Percentiles rank a stretch among this genome's conserved stretches.
phyloP scores from a whole-genome alignment of 73 alveolate species.

The Stentor roeselii region DNA sequence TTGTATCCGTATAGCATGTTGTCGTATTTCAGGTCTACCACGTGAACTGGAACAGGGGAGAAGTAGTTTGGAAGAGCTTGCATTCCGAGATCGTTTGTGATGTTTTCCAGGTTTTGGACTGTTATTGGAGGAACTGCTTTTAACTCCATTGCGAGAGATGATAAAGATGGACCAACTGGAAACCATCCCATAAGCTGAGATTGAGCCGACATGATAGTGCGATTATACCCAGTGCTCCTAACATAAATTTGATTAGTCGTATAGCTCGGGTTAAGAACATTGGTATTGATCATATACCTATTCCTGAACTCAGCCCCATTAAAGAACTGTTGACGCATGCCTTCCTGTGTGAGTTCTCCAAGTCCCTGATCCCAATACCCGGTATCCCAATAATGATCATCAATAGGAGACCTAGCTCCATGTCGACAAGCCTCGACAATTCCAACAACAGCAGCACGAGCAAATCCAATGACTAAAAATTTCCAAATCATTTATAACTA shows the following conservation, averaged over 20 bases:
- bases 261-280: not conserved
- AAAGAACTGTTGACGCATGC: slow-evolving; percentile 26
- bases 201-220: slow-evolving; percentile 18
- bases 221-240: not conserved
- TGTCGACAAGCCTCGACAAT: not conserved
- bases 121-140: slow-evolving; percentile 32
- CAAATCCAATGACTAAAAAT: not conserved
- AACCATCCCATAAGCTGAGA: not conserved
- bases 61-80: slow-evolving; percentile 23
- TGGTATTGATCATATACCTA: not conserved
- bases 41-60: slow-evolving; percentile 20
- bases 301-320: slow-evolving; percentile 23
- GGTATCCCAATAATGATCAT: not conserved
- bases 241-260: not conserved
- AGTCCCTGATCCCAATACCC: slow-evolving; percentile 9
- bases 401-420: slow-evolving; percentile 29
- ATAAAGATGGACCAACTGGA: slow-evolving; percentile 20
- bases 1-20: slow-evolving; percentile 7
- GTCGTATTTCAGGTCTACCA: not conserved
- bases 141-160: not conserved
- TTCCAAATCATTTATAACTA: too few relatives aligned
- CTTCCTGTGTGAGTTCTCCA: slow-evolving; percentile 24
- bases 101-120: not conserved
- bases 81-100: not conserved
- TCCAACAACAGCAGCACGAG: not conserved